Base-by-base conservation (phyloP, 805 yeast species). In the Candida krabiensis region DNA sequence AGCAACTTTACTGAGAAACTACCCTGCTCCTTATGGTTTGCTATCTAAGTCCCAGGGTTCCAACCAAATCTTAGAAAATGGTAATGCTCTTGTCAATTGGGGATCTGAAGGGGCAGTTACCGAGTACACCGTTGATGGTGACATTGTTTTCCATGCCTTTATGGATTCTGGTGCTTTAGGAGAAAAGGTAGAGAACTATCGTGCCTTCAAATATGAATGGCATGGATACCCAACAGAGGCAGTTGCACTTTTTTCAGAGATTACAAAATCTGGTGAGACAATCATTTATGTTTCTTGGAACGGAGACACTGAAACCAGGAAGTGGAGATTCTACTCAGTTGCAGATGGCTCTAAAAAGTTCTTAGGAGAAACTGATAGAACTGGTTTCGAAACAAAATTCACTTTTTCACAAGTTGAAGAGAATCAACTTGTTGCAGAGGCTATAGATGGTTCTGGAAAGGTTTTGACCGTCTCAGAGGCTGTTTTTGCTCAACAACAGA, bases 101-200 rank as follows among this genome's bases (percentile, higher is more conserved):
- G 70, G 69, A 4, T 61, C 69, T 2, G 63, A 52, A 15, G 68
- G 69, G 28, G 64, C 66, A 4, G 56, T 64, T n/a, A 63, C 69
- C 9, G 69, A 66, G 38, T 60, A 45, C 35, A 51, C 56, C 39
- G 26, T 27, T 8, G 44, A 56, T 4, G 67, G 61, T 8, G 46
- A 60, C 13, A 44, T 59, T 11, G 48, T 63, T 13, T 63, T 63
- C 47, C 61, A 58, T 37, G 64, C 69, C 1, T 58, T 47, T 33
- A 51, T 44, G 34, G 67, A 63, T 35, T 61, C 68, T 4, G 65
- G 58, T 4, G 38, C 37, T 2, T 41, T 53, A 17, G 63, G 59
- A 5, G 48, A 40, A 2, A 41, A 38, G 14, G 62, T 50, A 4
- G 63, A 62, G 33, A 64, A 61, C 47, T 65, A 65, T 44, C 50